Evolutionary conservation across 352 stramenopile species (phyloP).

Genomic region (Phytophthora niederhauseri): DNA sequence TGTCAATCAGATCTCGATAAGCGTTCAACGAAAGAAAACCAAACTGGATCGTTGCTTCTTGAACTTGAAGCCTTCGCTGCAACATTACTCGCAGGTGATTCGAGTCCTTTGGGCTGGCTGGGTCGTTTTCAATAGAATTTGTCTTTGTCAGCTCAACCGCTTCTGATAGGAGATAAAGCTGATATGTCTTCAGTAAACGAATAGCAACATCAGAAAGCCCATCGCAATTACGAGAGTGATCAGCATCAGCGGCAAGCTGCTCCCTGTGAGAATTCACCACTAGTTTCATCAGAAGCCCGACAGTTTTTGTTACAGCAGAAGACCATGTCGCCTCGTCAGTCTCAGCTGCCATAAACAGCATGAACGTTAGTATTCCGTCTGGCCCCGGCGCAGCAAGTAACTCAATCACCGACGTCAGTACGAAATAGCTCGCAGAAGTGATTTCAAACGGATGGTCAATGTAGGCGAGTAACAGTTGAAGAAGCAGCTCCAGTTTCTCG

Average conservation of each 20-base stretch:
- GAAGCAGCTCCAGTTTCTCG: constrained; percentile 74
- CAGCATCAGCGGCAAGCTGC: constrained; percentile 17
- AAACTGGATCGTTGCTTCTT: constrained; percentile 75
- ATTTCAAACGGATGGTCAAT: constrained; percentile 32
- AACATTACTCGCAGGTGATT: constrained; percentile 17
- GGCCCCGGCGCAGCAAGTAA: constrained; percentile 59
- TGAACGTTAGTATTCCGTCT: constrained; percentile 74
- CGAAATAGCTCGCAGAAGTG: constrained; percentile 51
- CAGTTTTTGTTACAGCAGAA: constrained; percentile 42
- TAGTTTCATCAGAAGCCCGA: constrained; percentile 47
- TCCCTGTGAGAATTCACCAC: constrained; percentile 34
- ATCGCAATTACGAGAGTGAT: constrained; percentile 8
- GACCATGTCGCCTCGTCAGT: constrained; percentile 20
- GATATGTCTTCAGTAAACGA: constrained; percentile 72
- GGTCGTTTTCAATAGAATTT: constrained; percentile 18
- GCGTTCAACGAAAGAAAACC: constrained; percentile 67
- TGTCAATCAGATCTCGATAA: constrained; percentile 58
- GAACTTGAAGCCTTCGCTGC: constrained; percentile 53
- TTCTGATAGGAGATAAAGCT: constrained; percentile 78
- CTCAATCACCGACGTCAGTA: constrained; percentile 63
- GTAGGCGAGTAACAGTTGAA: constrained; percentile 62
- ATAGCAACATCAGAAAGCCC: constrained; percentile 49
- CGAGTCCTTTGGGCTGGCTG: constrained; percentile 5
- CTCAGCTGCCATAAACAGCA: constrained; percentile 41
- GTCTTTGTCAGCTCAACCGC: constrained; percentile 70